phyloP scores from a whole-genome alignment of 2,329 filamentous ascomycete genomes.

The Botryotinia globosa region DNA sequence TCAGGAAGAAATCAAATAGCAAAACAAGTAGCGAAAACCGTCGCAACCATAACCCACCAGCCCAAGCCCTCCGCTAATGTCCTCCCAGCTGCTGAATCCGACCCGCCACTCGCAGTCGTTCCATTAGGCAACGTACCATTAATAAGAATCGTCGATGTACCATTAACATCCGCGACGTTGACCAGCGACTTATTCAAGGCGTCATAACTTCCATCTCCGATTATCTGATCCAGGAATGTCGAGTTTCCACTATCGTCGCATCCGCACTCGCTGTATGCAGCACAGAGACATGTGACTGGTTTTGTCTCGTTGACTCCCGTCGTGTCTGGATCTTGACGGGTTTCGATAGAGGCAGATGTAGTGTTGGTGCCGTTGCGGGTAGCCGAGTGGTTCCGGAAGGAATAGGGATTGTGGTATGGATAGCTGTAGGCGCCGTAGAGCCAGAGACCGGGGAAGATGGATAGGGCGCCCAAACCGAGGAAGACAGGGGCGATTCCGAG shows the following conservation, averaged over 20 bases:
- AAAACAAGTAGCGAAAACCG: conserved; percentile 26
- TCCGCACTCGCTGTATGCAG: conserved; percentile 54
- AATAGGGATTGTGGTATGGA: conserved; percentile 56
- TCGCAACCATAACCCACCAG: conserved; percentile 35
- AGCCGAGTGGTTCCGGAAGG: conserved; percentile 47
- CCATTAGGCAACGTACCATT: conserved; percentile 74
- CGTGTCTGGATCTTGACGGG: conserved; percentile 23
- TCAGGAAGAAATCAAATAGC: background rate
- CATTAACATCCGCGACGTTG: conserved; percentile 60
- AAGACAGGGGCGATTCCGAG: conserved; percentile 53
- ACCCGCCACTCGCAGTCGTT: conserved; percentile 53
- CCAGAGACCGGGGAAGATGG: conserved; percentile 54
- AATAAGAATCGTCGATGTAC: conserved; percentile 62
- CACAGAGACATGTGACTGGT: conserved; percentile 61
- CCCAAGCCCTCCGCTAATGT: conserved; percentile 26
- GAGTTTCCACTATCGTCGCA: conserved; percentile 66
- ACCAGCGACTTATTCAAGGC: conserved; percentile 61
- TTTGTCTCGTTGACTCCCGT: conserved; percentile 53
- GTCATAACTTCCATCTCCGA: conserved; percentile 62
- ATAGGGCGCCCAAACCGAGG: conserved; percentile 49
- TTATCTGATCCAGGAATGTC: conserved; percentile 58
- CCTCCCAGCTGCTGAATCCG: conserved; percentile 36
- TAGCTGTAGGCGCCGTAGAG: conserved; percentile 61
- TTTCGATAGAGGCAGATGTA: conserved; percentile 44
- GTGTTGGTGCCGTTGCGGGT: conserved; percentile 24